phyloP scores from a whole-genome alignment of 2,329 filamentous ascomycete genomes.

The Fusarium drepaniforme region DNA sequence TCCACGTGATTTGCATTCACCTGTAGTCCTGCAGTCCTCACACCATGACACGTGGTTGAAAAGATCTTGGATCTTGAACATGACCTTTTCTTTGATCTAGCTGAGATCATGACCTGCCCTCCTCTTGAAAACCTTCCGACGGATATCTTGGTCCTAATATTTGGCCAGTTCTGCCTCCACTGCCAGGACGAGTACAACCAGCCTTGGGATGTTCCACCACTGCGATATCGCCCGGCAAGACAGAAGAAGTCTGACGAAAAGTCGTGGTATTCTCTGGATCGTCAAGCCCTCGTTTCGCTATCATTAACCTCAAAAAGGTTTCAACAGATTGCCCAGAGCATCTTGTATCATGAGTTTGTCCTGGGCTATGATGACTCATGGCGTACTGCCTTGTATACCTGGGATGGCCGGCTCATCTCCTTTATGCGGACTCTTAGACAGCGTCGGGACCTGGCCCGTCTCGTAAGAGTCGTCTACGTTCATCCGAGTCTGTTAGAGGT shows the following conservation, averaged over 20 bases:
- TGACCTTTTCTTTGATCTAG: not conserved
- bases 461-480: constrained; percentile 5
- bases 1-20: not conserved
- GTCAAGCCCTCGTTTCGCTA: constrained; percentile 11
- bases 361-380: constrained; percentile 12
- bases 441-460: constrained; percentile 7
- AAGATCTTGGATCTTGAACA: not conserved
- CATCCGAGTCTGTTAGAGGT: not conserved
- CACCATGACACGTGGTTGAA: not conserved
- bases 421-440: constrained; percentile 4
- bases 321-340: constrained; percentile 8
- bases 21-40: not conserved
- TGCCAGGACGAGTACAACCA: constrained; percentile 5
- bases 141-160: not conserved
- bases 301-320: constrained; percentile 6
- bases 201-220: constrained; percentile 8
- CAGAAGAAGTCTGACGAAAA: not conserved
- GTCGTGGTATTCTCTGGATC: constrained; percentile 15
- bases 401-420: constrained; percentile 13
- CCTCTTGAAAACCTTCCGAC: not conserved
- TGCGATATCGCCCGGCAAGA: not conserved
- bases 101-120: not conserved
- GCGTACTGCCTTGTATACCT: constrained; percentile 3
- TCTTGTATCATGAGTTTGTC: constrained; percentile 17
- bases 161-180: constrained; percentile 16